phyloP scores from a whole-genome alignment of 306 rosid species.

The Oxytropis ochrocephala region DNA sequence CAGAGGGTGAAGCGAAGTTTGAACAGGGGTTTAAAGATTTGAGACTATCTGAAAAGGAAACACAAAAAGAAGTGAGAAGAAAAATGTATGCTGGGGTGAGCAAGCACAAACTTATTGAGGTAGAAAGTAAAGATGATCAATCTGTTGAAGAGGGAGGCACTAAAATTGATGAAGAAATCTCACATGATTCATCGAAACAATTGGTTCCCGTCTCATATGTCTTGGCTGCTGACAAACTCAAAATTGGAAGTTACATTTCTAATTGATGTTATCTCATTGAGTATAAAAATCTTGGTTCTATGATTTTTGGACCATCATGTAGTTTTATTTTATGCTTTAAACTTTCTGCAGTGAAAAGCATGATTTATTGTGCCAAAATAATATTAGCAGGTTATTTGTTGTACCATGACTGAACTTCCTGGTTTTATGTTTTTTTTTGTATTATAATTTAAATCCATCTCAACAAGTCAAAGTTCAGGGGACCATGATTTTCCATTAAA shows the following conservation, averaged over 20 bases:
- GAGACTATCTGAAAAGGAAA: constrained; percentile 54
- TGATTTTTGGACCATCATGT: constrained; percentile 2
- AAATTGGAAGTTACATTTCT: constrained; percentile 31
- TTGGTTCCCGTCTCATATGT: constrained; percentile 37
- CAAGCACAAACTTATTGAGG: constrained; percentile 39
- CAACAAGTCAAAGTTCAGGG: too few species aligned
- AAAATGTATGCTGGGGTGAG: constrained; percentile 34
- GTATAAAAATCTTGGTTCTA: not conserved
- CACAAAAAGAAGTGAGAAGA: constrained; percentile 54
- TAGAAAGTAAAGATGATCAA: constrained; percentile 18
- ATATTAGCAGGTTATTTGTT: not conserved
- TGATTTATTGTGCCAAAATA: not conserved
- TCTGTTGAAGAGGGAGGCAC: constrained; percentile 13
- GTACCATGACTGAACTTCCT: not conserved
- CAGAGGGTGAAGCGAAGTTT: constrained; percentile 61
- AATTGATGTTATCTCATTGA: constrained; percentile 8
- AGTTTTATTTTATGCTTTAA: constrained; percentile 6
- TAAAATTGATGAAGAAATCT: constrained; percentile 7
- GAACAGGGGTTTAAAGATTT: constrained; percentile 61
- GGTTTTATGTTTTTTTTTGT: too few species aligned
- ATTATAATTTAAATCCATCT: too few species aligned
- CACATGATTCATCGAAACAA: constrained; percentile 30
- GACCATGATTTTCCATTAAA: too few species aligned
- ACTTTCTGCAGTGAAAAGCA: constrained; percentile 4
- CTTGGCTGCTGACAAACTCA: constrained; percentile 31